These are phyloP conservation scores for Backusella liffmaniae DNA, from an alignment of 192 early-diverging fungal species.

Conservation along the genomic window DNA sequence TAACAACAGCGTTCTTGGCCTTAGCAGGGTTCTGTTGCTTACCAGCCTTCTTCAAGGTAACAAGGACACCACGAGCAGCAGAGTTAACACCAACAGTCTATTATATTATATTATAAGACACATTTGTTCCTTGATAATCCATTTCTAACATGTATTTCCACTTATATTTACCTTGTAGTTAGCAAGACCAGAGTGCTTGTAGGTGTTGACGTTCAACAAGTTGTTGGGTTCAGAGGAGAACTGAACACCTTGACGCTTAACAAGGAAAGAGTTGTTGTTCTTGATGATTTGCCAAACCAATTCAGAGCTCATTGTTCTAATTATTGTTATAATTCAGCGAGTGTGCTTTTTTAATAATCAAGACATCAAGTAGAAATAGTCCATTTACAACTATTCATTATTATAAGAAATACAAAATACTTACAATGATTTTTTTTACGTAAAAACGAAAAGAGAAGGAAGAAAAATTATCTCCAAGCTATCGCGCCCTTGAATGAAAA, in stretches of 20 bases:
- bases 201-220: slow-evolving; percentile 76
- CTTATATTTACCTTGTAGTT: slow-evolving; percentile 62
- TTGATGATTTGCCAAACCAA: slow-evolving; percentile 64
- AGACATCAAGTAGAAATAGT: background rate
- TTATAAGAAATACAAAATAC: background rate
- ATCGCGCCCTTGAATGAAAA: slow-evolving; percentile 6
- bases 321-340: background rate
- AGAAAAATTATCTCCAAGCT: background rate
- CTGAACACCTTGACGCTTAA: slow-evolving; percentile 77
- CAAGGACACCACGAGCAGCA: slow-evolving; percentile 62
- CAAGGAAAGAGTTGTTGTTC: slow-evolving; percentile 75
- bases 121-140: background rate
- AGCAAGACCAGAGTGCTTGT: slow-evolving; percentile 81
- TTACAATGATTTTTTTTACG: slow-evolving; percentile 6
- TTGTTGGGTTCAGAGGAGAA: slow-evolving; percentile 74
- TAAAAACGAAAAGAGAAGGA: slow-evolving; percentile 6
- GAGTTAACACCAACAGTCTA: slow-evolving; percentile 61
- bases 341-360: background rate
- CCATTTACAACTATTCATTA: background rate
- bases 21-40: slow-evolving; percentile 56
- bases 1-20: slow-evolving; percentile 47
- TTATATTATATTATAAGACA: background rate
- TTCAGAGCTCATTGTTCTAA: slow-evolving; percentile 38
- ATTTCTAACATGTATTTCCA: background rate
- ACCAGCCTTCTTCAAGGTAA: slow-evolving; percentile 60